Percentiles rank a stretch among this genome's conserved stretches.
Conservation (phyloP, 768 basidiomycete species). For the Sporobolomyces roseus region DNA sequence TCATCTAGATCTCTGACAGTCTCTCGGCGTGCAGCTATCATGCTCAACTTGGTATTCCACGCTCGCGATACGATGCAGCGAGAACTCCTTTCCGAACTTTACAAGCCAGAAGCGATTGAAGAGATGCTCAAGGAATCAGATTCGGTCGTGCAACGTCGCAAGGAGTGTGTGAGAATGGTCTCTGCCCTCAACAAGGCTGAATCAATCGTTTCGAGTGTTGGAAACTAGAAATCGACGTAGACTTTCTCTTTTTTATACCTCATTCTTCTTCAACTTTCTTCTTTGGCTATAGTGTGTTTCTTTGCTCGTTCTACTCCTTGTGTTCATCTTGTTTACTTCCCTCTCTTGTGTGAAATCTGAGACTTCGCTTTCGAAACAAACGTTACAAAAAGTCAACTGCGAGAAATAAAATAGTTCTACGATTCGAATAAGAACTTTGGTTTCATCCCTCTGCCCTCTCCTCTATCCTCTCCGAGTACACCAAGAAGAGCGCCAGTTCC, state of each 20-base stretch:
- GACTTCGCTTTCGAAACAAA: no score
- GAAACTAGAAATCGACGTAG: not conserved
- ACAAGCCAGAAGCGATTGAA: slow-evolving; percentile 92
- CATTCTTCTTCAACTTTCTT: not conserved
- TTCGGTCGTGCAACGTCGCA: slow-evolving; percentile 78
- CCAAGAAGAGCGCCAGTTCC: not conserved
- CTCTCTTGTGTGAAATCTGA: no score
- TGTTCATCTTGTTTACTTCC: no score
- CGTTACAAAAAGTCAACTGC: no score
- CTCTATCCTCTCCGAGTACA: not conserved
- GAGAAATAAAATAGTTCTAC: no score
- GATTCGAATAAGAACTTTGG: no score
- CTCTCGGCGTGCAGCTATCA: slow-evolving; percentile 39
- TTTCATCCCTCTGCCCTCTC: no score
- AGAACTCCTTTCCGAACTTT: slow-evolving; percentile 89
- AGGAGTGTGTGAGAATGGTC: slow-evolving; percentile 91
- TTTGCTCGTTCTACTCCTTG: no score
- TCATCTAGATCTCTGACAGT: slow-evolving; percentile 43
- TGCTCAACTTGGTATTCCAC: slow-evolving; percentile 74
- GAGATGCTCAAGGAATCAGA: slow-evolving; percentile 91
- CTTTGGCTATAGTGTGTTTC: no score
- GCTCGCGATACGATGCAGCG: slow-evolving; percentile 92
- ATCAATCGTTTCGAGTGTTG: slow-evolving; percentile 61
- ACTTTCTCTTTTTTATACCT: not conserved
- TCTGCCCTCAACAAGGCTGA: slow-evolving; percentile 93